Evolutionary conservation across 2,329 filamentous ascomycete genomes (phyloP), one percentile per base, ranked within the genome.

Genomic region (Ceratocystis ficicola): DNA sequence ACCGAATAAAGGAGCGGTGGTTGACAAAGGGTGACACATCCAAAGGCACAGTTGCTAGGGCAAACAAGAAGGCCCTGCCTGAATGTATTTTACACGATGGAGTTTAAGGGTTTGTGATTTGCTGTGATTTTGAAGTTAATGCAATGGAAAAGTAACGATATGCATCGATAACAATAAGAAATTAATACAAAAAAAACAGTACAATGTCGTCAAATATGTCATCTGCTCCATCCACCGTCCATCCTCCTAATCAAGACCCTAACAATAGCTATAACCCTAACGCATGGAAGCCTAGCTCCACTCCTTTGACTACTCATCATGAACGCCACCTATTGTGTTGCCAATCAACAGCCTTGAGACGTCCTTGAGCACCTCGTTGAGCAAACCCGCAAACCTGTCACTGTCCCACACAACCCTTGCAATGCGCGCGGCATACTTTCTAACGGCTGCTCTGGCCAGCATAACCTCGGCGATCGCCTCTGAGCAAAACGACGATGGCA

Each of bases 391-490:
- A 0, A 7, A 32, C 61, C 28, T 25, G 44, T 10, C 6, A 44
- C 20, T 32, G 20, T 30, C 17, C 30, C 12, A 32, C 44, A 30
- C 22, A 25, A 32, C n/a, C 8, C 44, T 44, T 20, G 8, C 12
- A 63, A 63, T 63, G 61, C 61, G 55, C 12, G 55, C 12, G 8
- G 4, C 75, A 71, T 69, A 74, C 63, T 44, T 71, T 60, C 65
- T 75, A 68, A 68, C 76, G 64, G 67, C 71, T 30, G 44, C 57
- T 20, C n/a, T 67, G 25, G 64, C 71, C 69, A 71, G 77, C 68
- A 68, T 77, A 64, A 72, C 76, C 64, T 69, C 73, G 62, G 71
- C 77, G 8, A 15, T 20, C 10, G 17, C 22, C 25, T 10, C 48
- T 10, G 48, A n/a, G 20, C 28, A 28, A 5, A 52, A 10, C 48